Percentiles rank a stretch among this genome's conserved stretches.
Evolutionary conservation across 208 protist species (phyloP).

Genomic region (Herpetomonas samuelpessoai): DNA sequence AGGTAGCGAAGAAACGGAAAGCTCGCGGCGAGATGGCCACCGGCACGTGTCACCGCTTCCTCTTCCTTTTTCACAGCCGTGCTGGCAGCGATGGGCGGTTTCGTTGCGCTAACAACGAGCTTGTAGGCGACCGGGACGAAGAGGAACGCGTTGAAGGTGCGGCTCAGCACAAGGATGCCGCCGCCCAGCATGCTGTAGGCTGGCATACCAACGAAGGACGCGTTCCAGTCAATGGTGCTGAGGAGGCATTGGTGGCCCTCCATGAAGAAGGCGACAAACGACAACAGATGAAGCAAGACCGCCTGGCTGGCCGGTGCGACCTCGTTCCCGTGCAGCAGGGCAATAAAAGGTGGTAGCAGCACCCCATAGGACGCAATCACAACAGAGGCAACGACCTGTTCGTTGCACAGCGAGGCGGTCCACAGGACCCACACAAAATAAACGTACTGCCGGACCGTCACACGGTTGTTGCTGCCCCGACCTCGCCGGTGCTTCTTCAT

Average conservation of each 20-base stretch:
- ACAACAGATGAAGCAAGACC: conserved; percentile 38
- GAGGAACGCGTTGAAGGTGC: conserved; percentile 67
- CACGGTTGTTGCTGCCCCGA: neutral
- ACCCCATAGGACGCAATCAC: conserved; percentile 44
- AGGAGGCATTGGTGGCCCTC: conserved; percentile 75
- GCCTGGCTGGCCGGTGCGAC: conserved; percentile 18
- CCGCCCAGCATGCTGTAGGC: conserved; percentile 49
- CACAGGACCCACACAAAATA: conserved; percentile 55
- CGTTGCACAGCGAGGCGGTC: conserved; percentile 54
- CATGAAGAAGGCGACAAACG: conserved; percentile 56
- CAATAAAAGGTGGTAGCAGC: conserved; percentile 23
- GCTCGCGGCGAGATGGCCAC: neutral
- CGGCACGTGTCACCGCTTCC: neutral
- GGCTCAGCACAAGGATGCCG: conserved; percentile 47
- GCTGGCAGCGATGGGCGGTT: neutral
- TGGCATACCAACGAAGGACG: conserved; percentile 68
- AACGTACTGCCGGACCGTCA: conserved; percentile 10
- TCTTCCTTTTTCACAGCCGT: neutral
- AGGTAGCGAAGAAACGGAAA: conserved; percentile 20
- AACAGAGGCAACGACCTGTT: conserved; percentile 25
- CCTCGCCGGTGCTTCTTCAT: neutral
- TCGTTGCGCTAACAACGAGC: conserved; percentile 1
- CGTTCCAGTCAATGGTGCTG: conserved; percentile 72
- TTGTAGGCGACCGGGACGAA: conserved; percentile 32
- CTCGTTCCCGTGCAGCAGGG: conserved; percentile 5